Evolutionary conservation across 208 protist species (phyloP), one percentile per base, ranked within the genome.

Genomic region (Crithidia expoeki): DNA sequence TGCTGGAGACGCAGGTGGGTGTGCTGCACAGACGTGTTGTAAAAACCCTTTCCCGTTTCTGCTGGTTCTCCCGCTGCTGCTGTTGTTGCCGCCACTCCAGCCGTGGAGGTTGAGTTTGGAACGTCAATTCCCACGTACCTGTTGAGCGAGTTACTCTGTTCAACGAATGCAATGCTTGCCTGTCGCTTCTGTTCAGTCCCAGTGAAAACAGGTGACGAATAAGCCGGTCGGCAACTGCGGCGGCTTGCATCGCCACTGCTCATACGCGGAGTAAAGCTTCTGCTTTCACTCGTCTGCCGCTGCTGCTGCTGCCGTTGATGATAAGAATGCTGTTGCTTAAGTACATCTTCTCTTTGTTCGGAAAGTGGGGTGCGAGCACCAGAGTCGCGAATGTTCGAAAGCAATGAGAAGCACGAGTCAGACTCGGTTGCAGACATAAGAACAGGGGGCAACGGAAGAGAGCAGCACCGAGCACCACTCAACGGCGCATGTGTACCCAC

Each of bases 191-290:
- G 4, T 42, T n/a, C 58, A 0, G 27, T 38, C 1, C 3, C 40
- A 2, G 58, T 33, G 27, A 38, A 52, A 19, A 51, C n/a, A 0
- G 58, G 42, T 27, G 58, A 51, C 0, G 36, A 10, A 2, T 36
- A 63, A 23, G 17, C 12, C 11, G 58, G 58, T 14, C 58, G 58
- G 42, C 58, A 23, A 36, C 58, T 63, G 58, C 42, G 40, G 17
- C 36, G 58, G 19, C 42, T 63, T 0, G 40, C 58, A 21, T 34
- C 58, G 3, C 11, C 58, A 17, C 58, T 63, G 58, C 58, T 28
- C 27, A 23, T 32, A 6, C 16, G 60, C 0, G 60, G 46, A 16
- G 46, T 65, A 30, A 65, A 65, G 44, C 27, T 55, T 16, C 14
- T 38, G 58, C 42, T 32, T 2, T 51, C 58, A 38, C 58, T 30